A percentile compares a stretch with the other conserved stretches of the same genome.
Evolutionary conservation across 2,329 filamentous ascomycete genomes (phyloP).

Genomic region (Colletotrichum endophyticum): DNA sequence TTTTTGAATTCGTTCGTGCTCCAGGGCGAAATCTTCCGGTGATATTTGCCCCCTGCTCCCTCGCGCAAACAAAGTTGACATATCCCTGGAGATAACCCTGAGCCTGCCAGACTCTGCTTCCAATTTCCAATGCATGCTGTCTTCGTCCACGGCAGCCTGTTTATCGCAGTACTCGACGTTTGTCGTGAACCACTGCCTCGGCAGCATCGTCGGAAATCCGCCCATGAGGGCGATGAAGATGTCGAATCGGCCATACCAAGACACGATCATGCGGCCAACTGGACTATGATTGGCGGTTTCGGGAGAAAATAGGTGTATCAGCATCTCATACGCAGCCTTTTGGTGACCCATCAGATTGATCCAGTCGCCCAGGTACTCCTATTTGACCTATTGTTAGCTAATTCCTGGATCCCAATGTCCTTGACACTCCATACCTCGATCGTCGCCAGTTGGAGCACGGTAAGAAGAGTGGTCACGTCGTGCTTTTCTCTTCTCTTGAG

Average conservation of each 20-base stretch:
- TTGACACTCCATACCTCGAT: conserved; percentile 73
- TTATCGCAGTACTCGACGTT: conserved; percentile 67
- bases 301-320: conserved; percentile 79
- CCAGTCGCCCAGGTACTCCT: conserved; percentile 97
- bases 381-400: conserved; percentile 17
- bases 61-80: conserved; percentile 77
- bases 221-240: conserved; percentile 84
- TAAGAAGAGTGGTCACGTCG: conserved; percentile 77
- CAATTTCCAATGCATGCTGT: conserved; percentile 63
- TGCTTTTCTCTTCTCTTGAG: conserved; percentile 75
- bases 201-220: conserved; percentile 74
- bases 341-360: conserved; percentile 92
- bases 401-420: not conserved
- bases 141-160: conserved; percentile 63
- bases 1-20: conserved; percentile 61
- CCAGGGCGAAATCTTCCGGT: conserved; percentile 66
- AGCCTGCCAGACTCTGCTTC: conserved; percentile 70
- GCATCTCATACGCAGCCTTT: conserved; percentile 82
- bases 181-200: conserved; percentile 77
- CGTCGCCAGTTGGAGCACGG: conserved; percentile 88
- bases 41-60: conserved; percentile 68
- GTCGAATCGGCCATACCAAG: conserved; percentile 94
- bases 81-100: conserved; percentile 78
- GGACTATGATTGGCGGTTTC: conserved; percentile 74
- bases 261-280: conserved; percentile 73